phyloP scores from a whole-genome alignment of 2,329 filamentous ascomycete genomes.

The Curvularia sp. region DNA sequence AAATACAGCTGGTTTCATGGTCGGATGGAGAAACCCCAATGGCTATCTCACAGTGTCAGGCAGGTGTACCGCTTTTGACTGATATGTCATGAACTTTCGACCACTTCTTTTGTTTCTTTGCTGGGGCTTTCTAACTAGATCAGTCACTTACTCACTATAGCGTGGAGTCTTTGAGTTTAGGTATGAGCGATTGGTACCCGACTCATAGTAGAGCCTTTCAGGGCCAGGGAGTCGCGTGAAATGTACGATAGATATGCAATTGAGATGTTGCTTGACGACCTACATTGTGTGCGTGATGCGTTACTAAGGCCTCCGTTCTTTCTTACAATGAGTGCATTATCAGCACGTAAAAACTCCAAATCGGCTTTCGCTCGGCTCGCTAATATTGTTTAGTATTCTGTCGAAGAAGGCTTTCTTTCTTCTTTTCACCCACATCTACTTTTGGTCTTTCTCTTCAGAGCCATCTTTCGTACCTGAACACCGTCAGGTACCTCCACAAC shows the following conservation, averaged over 20 bases:
- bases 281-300: not conserved
- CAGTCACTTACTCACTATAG: not conserved
- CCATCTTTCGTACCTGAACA: slow-evolving; percentile 8
- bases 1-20: not conserved
- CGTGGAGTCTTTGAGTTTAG: not conserved
- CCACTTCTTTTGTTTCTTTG: not conserved
- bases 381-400: not conserved
- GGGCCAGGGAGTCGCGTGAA: not conserved
- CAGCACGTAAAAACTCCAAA: not conserved
- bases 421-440: not conserved
- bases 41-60: not conserved
- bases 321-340: not conserved
- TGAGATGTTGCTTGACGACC: not conserved
- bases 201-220: not conserved
- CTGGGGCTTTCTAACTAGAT: not conserved
- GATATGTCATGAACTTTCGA: not conserved
- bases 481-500: slow-evolving; percentile 4
- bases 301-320: not conserved
- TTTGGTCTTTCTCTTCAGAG: not conserved
- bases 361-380: not conserved
- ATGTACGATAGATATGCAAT: not conserved
- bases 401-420: too few relatives aligned
- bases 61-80: not conserved
- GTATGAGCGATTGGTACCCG: not conserved
- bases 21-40: not conserved